A percentile compares a stretch with the other conserved stretches of the same genome.
These are phyloP conservation scores for Rhododendron williamsianum DNA, from an alignment of 148 eudicot genomes.

Conservation along the genomic window DNA sequence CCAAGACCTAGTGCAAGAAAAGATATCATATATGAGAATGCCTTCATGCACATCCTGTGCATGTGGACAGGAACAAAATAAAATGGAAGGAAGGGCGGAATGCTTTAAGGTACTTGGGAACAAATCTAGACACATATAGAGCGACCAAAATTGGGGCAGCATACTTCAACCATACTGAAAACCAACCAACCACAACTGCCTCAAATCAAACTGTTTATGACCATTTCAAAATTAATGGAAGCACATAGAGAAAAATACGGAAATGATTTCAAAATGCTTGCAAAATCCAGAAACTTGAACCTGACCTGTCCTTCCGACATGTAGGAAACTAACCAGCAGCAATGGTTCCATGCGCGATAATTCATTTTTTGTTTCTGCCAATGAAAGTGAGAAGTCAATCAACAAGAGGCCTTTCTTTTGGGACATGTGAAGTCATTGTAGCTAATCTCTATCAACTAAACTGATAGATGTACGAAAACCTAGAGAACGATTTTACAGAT, in stretches of 20 bases:
- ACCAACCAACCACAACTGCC: background rate
- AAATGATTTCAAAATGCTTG: background rate
- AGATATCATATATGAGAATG: background rate
- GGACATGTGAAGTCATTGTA: slow-evolving; percentile 2
- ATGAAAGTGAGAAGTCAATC: slow-evolving; percentile 10
- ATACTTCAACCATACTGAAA: background rate
- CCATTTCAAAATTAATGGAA: background rate
- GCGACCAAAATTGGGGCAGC: background rate
- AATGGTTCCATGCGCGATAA: slow-evolving; percentile 91
- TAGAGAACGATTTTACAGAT: background rate
- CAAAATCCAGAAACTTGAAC: slow-evolving; percentile 7
- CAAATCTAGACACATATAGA: background rate
- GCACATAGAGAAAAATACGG: background rate
- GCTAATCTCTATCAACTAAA: background rate
- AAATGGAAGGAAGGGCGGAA: background rate
- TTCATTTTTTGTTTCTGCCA: slow-evolving; percentile 88
- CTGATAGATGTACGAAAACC: too few species aligned
- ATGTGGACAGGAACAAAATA: background rate
- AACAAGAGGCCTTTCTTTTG: background rate
- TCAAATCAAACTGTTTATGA: background rate
- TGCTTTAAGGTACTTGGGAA: background rate
- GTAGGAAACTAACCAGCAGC: slow-evolving; percentile 71
- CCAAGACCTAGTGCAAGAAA: slow-evolving; percentile 34
- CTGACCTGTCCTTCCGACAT: slow-evolving; percentile 65
- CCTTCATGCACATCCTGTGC: background rate